These are phyloP conservation scores for Sphaerobolus stellatus DNA, from an alignment of 1,284 basidiomycete genomes.

Conservation along the genomic window DNA sequence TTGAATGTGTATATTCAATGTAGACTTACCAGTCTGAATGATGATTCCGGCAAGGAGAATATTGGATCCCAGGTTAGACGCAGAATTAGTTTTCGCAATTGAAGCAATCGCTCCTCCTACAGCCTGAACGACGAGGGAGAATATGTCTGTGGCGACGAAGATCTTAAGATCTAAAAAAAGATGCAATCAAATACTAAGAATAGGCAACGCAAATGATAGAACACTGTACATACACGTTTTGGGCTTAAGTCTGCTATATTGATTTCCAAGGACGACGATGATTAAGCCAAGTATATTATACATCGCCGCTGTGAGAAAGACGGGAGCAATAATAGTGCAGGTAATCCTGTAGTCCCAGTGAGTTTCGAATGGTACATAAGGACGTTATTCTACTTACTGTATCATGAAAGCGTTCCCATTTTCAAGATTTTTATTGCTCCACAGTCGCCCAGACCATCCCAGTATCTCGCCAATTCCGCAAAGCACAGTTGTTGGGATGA, in stretches of 20 bases:
- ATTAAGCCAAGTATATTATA: slow-evolving; percentile 2
- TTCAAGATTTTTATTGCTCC: slow-evolving; percentile 32
- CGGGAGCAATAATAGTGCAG: slow-evolving; percentile 2
- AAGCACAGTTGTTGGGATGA: slow-evolving; percentile 36
- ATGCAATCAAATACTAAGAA: not conserved
- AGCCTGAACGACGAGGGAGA: not conserved
- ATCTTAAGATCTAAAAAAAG: not conserved
- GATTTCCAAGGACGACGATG: not conserved
- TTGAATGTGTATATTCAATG: not conserved
- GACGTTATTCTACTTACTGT: not conserved
- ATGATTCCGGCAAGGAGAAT: slow-evolving; percentile 28
- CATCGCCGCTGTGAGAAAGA: slow-evolving; percentile 9
- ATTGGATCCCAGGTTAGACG: slow-evolving; percentile 15
- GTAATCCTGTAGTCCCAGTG: not conserved
- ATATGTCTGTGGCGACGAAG: not conserved
- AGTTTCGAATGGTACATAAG: not conserved
- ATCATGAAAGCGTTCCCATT: not conserved
- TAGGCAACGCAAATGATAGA: not conserved
- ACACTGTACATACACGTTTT: slow-evolving; percentile 4
- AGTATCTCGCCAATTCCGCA: slow-evolving; percentile 39
- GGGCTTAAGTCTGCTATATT: slow-evolving; percentile 7
- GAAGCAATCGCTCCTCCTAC: not conserved
- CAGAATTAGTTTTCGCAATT: slow-evolving; percentile 1
- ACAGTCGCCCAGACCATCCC: slow-evolving; percentile 41
- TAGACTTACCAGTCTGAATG: slow-evolving; percentile 26